A percentile compares a stretch with the other conserved stretches of the same genome.
These are phyloP conservation scores for Linanthus parryae DNA, from an alignment of 148 eudicot genomes.

Conservation along the genomic window DNA sequence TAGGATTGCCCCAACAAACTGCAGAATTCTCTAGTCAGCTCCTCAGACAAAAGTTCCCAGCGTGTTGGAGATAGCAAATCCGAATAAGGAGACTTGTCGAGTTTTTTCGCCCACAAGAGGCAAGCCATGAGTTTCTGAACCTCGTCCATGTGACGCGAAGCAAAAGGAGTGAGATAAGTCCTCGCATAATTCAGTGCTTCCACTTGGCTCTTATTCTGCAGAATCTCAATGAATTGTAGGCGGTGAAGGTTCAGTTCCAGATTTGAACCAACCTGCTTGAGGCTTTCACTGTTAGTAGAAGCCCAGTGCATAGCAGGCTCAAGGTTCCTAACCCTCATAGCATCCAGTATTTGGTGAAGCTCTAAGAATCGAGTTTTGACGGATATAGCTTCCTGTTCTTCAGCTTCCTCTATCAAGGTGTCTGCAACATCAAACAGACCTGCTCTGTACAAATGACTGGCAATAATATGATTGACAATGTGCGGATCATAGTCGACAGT, in stretches of 20 bases:
- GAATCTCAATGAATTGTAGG: constrained; percentile 33
- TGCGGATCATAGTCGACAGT: constrained; percentile 39
- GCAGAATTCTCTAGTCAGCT: constrained; percentile 34
- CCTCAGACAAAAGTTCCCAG: constrained; percentile 39
- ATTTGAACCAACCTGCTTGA: constrained; percentile 27
- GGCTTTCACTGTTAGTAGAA: constrained; percentile 34
- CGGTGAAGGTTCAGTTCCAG: constrained; percentile 38
- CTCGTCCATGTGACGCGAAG: constrained; percentile 32
- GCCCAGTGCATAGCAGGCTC: constrained; percentile 48
- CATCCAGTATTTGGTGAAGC: constrained; percentile 40
- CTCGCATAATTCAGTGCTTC: constrained; percentile 41
- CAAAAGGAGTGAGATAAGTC: constrained; percentile 35
- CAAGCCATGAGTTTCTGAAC: constrained; percentile 45
- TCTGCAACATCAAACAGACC: constrained; percentile 49
- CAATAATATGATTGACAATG: constrained; percentile 35
- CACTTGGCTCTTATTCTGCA: constrained; percentile 21
- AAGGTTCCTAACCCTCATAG: constrained; percentile 30
- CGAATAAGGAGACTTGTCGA: constrained; percentile 43
- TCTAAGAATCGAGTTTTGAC: constrained; percentile 30
- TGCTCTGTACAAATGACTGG: constrained; percentile 37
- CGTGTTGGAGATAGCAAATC: constrained; percentile 22
- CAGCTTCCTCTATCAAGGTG: constrained; percentile 37
- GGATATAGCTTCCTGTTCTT: constrained; percentile 27
- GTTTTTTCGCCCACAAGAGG: constrained; percentile 46
- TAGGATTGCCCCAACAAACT: constrained; percentile 38